Evolutionary conservation across 2,329 filamentous ascomycete genomes (phyloP), one percentile per base, ranked within the genome.

Genomic region (Ustulina deusta): DNA sequence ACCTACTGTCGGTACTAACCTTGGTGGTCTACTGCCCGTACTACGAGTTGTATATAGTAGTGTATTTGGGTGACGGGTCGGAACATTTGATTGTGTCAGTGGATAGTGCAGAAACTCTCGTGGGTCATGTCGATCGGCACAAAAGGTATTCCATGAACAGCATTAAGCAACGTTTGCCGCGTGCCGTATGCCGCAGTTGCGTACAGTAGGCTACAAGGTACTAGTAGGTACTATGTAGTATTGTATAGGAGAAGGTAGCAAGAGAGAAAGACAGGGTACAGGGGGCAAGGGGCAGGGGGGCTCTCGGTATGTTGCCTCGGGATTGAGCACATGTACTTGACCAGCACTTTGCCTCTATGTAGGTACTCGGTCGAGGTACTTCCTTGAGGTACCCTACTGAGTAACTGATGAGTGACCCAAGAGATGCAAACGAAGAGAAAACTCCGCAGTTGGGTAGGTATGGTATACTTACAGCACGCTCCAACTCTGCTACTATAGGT

Each of bases 51-150:
- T n/a, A n/a, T n/a, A n/a, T 40, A 13, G 59, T 57, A 32, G 46
- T 25, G 59, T 48, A 58, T 49, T 58, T 61, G 58, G 38, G 48
- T 25, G 57, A 63, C 63, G 59, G 52, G 61, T 61, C 55, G 40
- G 63, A 54, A 46, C 32, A 34, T 61, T 48, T 65, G 63, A 66
- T 62, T 70, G 64, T 52, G 62, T n/a, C n/a, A n/a, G n/a, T 63
- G 62, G 58, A 48, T 36, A 54, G n/a, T n/a, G n/a, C n/a, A n/a
- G 49, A 52, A 51, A 66, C 38, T 58, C 61, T 65, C 67, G 67
- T 71, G 69, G 69, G 69, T 52, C 61, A 63, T 68, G 67, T 62
- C 56, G 69, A 71, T 71, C 69, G 46, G 58, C 32, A 34, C 44
- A 60, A 32, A 56, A 44, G 54, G 32, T 60, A 36, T 57, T 54